Base-by-base conservation (phyloP, 2,329 filamentous ascomycete species). In the Juglanconis oblonga region DNA sequence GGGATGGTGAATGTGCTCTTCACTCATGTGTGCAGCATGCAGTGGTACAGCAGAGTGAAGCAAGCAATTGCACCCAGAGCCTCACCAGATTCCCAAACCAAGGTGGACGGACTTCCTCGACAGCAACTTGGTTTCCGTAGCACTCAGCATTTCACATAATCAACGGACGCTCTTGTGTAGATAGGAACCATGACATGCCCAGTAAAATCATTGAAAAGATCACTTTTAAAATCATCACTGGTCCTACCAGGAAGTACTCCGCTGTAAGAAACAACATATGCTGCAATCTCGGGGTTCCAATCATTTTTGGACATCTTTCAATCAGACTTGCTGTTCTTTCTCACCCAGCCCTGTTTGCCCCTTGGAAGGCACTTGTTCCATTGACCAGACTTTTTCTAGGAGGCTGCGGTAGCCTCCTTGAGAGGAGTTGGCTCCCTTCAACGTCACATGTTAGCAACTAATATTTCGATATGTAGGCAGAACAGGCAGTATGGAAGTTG, bases 361-460 rank as follows among this genome's bases (percentile, higher is more conserved):
- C 24, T 24, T 24, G 24, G 24, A 24, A 24, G 24, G 24, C 24
- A 2, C 24, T 24, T 24, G 24, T 24, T 24, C 24, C 24, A 24
- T 24, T 24, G 24, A 24, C 24, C 24, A 2, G 24, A 24, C 47
- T 49, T 10, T 31, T 31, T n/a, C 47, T 33, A 42, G 5, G 38
- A 42, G 38, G 38, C 38, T 3, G 38, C 38, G n/a, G 38, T 42
- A 42, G 38, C 38, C 7, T 42, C 24, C 50, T 52, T 52, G 5
- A 52, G 50, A 54, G 86, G 79, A 49, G 76, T 84, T 32, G 88
- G 87, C 74, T 89, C 85, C 40, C 61, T 62, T 14, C 2, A 57
- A 35, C 9, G 9, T 13, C 14, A 10, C 1, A 36, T 14, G 31
- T 62, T 10, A 62, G 50, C 35, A n/a, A 38, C 36, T 17, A 6